phyloP scores from a whole-genome alignment of 108 stramenopile genomes.

The Skeletonema tropicum region DNA sequence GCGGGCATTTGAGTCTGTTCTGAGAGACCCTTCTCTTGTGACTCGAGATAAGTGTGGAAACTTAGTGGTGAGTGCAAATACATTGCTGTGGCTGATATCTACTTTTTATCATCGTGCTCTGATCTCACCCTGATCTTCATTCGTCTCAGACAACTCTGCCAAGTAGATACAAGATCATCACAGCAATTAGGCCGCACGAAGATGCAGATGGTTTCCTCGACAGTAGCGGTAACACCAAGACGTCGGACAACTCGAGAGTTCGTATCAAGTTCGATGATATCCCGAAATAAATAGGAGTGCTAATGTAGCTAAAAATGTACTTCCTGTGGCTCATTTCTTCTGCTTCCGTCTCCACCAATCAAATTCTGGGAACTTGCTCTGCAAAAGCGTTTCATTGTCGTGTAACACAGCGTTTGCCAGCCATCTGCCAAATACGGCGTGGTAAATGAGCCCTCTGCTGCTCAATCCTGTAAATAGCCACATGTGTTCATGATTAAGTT shows the following conservation, averaged over 20 bases:
- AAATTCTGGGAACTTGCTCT: conserved; percentile 37
- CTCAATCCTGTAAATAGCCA: conserved; percentile 87
- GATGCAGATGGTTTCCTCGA: conserved; percentile 31
- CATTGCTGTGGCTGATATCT: not conserved
- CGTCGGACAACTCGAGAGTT: not conserved
- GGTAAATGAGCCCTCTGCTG: conserved; percentile 83
- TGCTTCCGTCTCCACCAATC: conserved; percentile 48
- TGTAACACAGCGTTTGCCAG: conserved; percentile 58
- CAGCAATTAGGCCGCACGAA: conserved; percentile 22
- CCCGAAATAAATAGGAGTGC: conserved; percentile 22
- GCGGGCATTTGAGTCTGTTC: conserved; percentile 27
- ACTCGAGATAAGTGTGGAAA: conserved; percentile 38
- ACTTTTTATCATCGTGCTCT: not conserved
- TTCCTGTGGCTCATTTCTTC: conserved; percentile 7
- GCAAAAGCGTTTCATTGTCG: conserved; percentile 32
- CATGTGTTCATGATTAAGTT: conserved; percentile 39
- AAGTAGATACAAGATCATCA: conserved; percentile 40
- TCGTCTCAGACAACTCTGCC: conserved; percentile 23
- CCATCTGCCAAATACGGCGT: conserved; percentile 74
- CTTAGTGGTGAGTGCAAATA: not conserved
- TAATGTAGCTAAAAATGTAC: not conserved
- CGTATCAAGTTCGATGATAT: conserved; percentile 34
- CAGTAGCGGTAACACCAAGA: not conserved
- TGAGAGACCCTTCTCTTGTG: conserved; percentile 37
- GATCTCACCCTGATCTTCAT: not conserved